Percentiles rank a stretch among this genome's conserved stretches.
Evolutionary conservation across 2,329 filamentous ascomycete species (phyloP).

Genomic region (Drechslera avenae): DNA sequence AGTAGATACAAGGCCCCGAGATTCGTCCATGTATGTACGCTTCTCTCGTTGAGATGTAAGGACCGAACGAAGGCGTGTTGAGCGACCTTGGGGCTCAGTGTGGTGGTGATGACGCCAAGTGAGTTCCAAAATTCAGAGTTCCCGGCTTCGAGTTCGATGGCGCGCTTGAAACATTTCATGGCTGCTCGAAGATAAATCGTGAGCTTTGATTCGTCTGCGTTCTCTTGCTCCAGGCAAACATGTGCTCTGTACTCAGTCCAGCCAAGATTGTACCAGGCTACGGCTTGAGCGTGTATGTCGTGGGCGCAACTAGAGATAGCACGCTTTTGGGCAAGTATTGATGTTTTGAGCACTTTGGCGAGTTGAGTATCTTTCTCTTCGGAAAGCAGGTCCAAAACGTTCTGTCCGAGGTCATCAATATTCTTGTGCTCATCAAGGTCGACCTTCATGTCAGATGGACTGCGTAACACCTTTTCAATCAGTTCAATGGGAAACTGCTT

Average conservation of each 20-base stretch:
- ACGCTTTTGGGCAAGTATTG: slow-evolving; percentile 85
- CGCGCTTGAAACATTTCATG: slow-evolving; percentile 89
- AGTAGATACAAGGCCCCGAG: slow-evolving; percentile 84
- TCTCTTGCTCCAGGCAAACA: slow-evolving; percentile 61
- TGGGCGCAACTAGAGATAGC: slow-evolving; percentile 74
- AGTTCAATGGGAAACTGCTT: slow-evolving; percentile 65
- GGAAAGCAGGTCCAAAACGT: slow-evolving; percentile 36
- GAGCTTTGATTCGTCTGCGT: slow-evolving; percentile 47
- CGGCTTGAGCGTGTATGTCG: slow-evolving; percentile 85
- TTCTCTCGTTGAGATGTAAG: slow-evolving; percentile 88
- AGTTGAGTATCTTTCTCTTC: slow-evolving; percentile 42
- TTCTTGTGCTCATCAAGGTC: slow-evolving; percentile 66
- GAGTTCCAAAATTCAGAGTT: slow-evolving; percentile 98
- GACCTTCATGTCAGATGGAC: slow-evolving; percentile 54
- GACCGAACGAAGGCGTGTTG: slow-evolving; percentile 94
- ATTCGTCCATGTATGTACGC: slow-evolving; percentile 86
- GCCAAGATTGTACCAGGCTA: slow-evolving; percentile 96
- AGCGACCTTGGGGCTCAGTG: slow-evolving; percentile 81
- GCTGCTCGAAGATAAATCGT: slow-evolving; percentile 78
- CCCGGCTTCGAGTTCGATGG: slow-evolving; percentile 92
- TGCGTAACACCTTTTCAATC: slow-evolving; percentile 64
- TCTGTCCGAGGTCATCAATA: slow-evolving; percentile 67
- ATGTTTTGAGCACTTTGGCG: slow-evolving; percentile 67
- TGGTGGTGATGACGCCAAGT: slow-evolving; percentile 86
- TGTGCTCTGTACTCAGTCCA: slow-evolving; percentile 91